A percentile compares a stretch with the other conserved stretches of the same genome.
Evolutionary conservation across 2,329 filamentous ascomycete species (phyloP).

Genomic region (Alternaria arborescens): DNA sequence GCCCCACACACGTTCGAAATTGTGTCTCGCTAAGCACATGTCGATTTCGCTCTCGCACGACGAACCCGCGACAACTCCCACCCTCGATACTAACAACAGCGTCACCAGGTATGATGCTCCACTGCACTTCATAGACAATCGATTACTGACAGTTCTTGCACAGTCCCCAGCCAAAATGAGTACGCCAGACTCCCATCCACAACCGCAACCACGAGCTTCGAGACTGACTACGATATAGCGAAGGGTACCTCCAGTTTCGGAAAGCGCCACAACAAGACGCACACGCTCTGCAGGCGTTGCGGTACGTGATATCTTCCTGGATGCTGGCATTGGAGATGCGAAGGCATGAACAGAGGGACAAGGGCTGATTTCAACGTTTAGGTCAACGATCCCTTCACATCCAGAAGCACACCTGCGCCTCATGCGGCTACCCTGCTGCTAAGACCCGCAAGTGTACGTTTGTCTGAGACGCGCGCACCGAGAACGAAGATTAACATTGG

Average conservation of each 20-base stretch:
- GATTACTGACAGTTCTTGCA: slow-evolving; percentile 31
- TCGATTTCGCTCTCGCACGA: slow-evolving; percentile 14
- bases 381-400: slow-evolving; percentile 98
- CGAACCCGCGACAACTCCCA: slow-evolving; percentile 33
- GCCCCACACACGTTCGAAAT: slow-evolving; percentile 21
- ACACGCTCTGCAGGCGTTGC: slow-evolving; percentile 98
- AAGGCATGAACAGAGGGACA: slow-evolving; percentile 26
- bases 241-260: slow-evolving; percentile 77
- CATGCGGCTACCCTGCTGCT: slow-evolving; percentile 96
- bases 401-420: slow-evolving; percentile 98
- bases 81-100: slow-evolving; percentile 49
- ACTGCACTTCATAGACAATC: not conserved
- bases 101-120: slow-evolving; percentile 44
- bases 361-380: slow-evolving; percentile 54
- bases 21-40: slow-evolving; percentile 16
- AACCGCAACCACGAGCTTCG: slow-evolving; percentile 36
- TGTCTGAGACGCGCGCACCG: slow-evolving; percentile 12
- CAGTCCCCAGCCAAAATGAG: slow-evolving; percentile 66
- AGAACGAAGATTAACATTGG: slow-evolving; percentile 37
- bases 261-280: slow-evolving; percentile 96
- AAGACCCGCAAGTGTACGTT: slow-evolving; percentile 98
- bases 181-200: slow-evolving; percentile 53
- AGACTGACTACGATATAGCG: slow-evolving; percentile 64
- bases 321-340: slow-evolving; percentile 16
- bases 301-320: slow-evolving; percentile 69